Evolutionary conservation across 805 yeast species (phyloP), one percentile per base, ranked within the genome.

Genomic region (Cyberlindnera japonica): DNA sequence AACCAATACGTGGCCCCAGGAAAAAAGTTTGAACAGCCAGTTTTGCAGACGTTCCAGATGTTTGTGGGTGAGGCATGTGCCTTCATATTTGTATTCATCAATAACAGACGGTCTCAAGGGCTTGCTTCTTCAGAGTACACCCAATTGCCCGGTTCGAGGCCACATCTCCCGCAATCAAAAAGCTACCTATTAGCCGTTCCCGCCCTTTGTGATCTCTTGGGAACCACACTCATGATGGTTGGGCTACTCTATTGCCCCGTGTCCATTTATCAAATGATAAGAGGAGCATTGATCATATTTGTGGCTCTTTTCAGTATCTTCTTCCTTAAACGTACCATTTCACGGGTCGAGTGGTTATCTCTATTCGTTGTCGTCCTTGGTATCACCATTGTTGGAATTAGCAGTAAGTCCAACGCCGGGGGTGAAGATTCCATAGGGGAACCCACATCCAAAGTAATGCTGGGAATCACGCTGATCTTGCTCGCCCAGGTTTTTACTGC

Each of bases 201-300:
- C 1, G 76, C 93, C 1, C 55, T 73, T 8, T 82, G 89, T 61
- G 95, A 85, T 58, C 68, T 84, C 35, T 52, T 72, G 26, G 91
- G 82, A 4, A 85, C 95, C 1, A 84, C 93, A 0, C 61, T 85
- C 48, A 71, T 84, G 78, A 81, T 84, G 51, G 58, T 83, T n/a
- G 93, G 93, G 0, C 67, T 85, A 45, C 58, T 83, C 18, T 79
- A 78, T 59, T 79, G 81, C 1, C 91, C 93, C 0, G 93, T 84
- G 8, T 81, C 89, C 1, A 73, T 84, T 36, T 85, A 83, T 59
- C 95, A 85, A 58, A 85, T 85, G 95, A 79, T 83, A n/a, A 67
- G 95, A 48, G 93, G 95, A 3, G 75, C 88, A 0, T 64, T 83
- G 30, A 85, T 85, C 31, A 62, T 85, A 30, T 83, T 83, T 62